Evolutionary conservation across 176 grass and related monocot species (phyloP).

Genomic region (Triticum dicoccoides): DNA sequence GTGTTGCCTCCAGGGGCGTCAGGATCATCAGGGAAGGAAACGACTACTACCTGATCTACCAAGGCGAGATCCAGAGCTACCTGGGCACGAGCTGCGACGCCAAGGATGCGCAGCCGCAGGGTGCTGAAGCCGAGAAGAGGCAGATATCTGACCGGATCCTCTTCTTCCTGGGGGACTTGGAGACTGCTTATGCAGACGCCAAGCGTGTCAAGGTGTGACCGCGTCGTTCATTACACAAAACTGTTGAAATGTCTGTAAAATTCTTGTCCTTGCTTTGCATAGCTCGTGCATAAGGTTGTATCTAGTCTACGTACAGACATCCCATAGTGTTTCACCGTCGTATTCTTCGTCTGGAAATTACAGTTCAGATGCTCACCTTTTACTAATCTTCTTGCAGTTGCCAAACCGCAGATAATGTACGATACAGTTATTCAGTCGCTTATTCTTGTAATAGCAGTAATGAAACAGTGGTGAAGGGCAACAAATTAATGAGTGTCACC

Average conservation of each 20-base stretch:
- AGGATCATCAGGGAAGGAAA: slow-evolving; percentile 84
- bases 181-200: slow-evolving; percentile 62
- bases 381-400: not conserved
- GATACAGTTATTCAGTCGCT: not conserved
- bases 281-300: slow-evolving; percentile 13
- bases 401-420: not conserved
- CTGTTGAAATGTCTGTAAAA: not conserved
- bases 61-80: slow-evolving; percentile 78
- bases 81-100: slow-evolving; percentile 26
- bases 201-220: slow-evolving; percentile 50
- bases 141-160: slow-evolving; percentile 69
- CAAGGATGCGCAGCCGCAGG: not conserved
- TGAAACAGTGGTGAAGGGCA: not conserved
- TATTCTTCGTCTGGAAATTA: not conserved
- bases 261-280: not conserved
- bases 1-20: slow-evolving; percentile 44
- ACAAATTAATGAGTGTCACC: not conserved
- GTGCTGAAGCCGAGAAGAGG: not conserved
- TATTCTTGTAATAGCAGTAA: not conserved
- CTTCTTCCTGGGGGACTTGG: slow-evolving; percentile 90
- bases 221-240: not conserved
- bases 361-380: not conserved
- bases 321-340: not conserved
- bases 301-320: not conserved
- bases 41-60: slow-evolving; percentile 85